Percentiles rank a stretch among this genome's conserved stretches.
Conservation (phyloP, 176 grass and related monocot species). For the Themeda triandra region DNA sequence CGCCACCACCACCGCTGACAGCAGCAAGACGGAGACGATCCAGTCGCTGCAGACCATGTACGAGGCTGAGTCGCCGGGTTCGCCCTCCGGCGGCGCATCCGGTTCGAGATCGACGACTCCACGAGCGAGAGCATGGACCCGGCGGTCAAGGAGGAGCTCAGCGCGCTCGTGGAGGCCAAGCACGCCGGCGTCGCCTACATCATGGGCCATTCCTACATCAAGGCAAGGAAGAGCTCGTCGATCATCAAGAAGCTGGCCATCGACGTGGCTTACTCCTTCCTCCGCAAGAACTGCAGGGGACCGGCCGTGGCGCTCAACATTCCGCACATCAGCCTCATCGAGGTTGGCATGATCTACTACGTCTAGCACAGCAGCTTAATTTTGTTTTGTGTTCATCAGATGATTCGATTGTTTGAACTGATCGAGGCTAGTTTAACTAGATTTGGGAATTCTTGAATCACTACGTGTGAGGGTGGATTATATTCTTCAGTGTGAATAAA, state of each 20-base stretch:
- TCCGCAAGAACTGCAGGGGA: constrained; percentile 63
- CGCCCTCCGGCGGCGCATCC: constrained; percentile 23
- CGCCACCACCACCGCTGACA: not conserved
- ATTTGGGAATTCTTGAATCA: not conserved
- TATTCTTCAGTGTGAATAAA: constrained; percentile 13
- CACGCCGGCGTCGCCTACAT: constrained; percentile 58
- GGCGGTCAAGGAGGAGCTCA: constrained; percentile 30
- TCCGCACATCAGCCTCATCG: constrained; percentile 65
- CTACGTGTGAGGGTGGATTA: not conserved
- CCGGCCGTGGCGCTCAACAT: constrained; percentile 53
- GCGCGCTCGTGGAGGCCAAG: constrained; percentile 49
- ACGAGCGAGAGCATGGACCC: constrained; percentile 23
- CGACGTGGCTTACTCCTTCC: constrained; percentile 61
- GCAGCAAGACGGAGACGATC: constrained; percentile 41
- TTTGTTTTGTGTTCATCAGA: not conserved
- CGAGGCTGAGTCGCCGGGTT: constrained; percentile 46
- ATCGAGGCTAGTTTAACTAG: not conserved
- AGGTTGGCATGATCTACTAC: constrained; percentile 82
- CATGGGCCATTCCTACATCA: constrained; percentile 67
- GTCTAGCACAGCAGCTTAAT: constrained; percentile 33
- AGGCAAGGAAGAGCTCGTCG: constrained; percentile 57
- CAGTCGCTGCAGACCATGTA: constrained; percentile 47
- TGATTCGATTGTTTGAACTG: not conserved
- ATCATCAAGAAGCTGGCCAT: constrained; percentile 61
- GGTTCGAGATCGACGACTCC: constrained; percentile 39